These are phyloP conservation scores for Picochlorum sp. DNA, from an alignment of 139 green algal genomes.

Conservation along the genomic window DNA sequence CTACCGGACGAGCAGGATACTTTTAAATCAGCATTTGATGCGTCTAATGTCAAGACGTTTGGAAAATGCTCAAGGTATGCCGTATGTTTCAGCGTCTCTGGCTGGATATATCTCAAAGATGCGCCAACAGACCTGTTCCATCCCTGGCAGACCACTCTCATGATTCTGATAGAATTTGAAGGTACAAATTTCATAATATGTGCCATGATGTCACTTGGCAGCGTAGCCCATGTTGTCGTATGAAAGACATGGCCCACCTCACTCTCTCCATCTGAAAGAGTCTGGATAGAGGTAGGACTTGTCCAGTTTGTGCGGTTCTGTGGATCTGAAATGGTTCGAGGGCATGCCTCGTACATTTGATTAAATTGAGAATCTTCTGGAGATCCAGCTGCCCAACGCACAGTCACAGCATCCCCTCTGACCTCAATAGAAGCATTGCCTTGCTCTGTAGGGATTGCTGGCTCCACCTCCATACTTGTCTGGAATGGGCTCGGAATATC, in stretches of 20 bases:
- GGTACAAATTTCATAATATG: background rate
- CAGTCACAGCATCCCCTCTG: no score
- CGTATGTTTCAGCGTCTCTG: background rate
- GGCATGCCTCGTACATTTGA: no score
- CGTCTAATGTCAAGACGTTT: background rate
- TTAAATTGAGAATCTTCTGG: no score
- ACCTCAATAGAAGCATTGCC: no score
- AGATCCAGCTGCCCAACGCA: no score
- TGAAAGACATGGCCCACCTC: background rate
- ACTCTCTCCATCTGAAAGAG: background rate
- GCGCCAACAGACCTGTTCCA: background rate
- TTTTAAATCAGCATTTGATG: background rate
- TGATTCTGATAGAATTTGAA: background rate
- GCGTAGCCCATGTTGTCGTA: background rate
- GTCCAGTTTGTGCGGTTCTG: no score
- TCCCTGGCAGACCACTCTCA: conserved; percentile 3
- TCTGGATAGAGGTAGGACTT: background rate
- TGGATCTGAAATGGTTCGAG: no score
- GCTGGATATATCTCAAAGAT: background rate
- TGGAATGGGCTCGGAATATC: no score
- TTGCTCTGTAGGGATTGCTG: no score
- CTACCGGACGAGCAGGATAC: background rate
- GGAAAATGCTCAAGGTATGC: background rate
- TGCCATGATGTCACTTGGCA: conserved; percentile 1
- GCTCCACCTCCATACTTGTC: no score